phyloP scores from a whole-genome alignment of 2,329 filamentous ascomycete species.

The Alternaria longipes region DNA sequence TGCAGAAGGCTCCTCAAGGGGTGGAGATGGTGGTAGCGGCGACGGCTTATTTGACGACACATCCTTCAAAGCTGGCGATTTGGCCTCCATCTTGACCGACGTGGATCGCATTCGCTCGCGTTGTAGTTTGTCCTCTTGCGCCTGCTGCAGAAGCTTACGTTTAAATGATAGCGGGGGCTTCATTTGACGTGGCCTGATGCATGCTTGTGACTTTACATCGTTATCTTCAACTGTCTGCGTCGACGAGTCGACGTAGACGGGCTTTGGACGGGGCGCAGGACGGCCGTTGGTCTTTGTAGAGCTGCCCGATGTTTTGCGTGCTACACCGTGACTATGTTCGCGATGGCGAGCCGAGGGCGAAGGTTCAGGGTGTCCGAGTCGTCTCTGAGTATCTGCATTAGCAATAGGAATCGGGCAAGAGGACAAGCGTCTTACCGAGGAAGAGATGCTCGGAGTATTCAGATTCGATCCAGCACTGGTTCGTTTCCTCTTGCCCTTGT shows the following conservation, averaged over 20 bases:
- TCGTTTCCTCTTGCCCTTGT: slow-evolving; percentile 63
- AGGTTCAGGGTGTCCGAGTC: slow-evolving; percentile 47
- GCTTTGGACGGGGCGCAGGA: slow-evolving; percentile 38
- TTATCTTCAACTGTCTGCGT: slow-evolving; percentile 46
- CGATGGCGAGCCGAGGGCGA: slow-evolving; percentile 49
- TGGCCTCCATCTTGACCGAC: slow-evolving; percentile 46
- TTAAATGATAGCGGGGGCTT: slow-evolving; percentile 49
- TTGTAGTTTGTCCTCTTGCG: slow-evolving; percentile 49
- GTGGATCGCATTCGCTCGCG: slow-evolving; percentile 50
- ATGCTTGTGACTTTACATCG: slow-evolving; percentile 14
- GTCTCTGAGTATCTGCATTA: slow-evolving; percentile 46
- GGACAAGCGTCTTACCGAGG: slow-evolving; percentile 50
- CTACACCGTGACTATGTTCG: slow-evolving; percentile 47
- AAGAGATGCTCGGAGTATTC: slow-evolving; percentile 59
- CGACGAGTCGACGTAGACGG: slow-evolving; percentile 45
- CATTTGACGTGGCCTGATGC: slow-evolving; percentile 31
- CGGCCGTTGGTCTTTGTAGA: slow-evolving; percentile 53
- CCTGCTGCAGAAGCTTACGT: slow-evolving; percentile 50
- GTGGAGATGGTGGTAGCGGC: slow-evolving; percentile 36
- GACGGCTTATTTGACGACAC: slow-evolving; percentile 46
- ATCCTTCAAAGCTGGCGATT: slow-evolving; percentile 45
- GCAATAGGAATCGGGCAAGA: slow-evolving; percentile 24
- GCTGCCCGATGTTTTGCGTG: slow-evolving; percentile 47
- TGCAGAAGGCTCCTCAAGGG: slow-evolving; percentile 34
- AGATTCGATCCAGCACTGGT: slow-evolving; percentile 64